phyloP scores from a whole-genome alignment of 1,284 basidiomycete genomes.

The Leccinum pachyderme region DNA sequence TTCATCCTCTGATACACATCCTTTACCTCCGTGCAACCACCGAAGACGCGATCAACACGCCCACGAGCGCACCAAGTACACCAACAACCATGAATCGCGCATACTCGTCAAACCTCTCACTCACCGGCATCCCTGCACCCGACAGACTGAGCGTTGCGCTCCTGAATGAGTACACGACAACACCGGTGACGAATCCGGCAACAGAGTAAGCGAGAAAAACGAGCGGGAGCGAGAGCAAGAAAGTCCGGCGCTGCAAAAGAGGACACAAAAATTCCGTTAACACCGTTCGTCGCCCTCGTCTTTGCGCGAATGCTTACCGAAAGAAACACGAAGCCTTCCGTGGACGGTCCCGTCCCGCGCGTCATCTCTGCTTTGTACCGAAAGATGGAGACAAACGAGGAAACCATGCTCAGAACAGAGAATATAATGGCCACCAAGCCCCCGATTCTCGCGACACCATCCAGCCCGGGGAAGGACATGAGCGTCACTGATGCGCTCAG shows the following conservation, averaged over 20 bases:
- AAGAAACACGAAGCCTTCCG: constrained; percentile 56
- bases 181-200: constrained; percentile 59
- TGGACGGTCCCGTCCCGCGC: constrained; percentile 39
- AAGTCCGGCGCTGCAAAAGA: constrained; percentile 48
- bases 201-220: constrained; percentile 70
- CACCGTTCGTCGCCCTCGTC: not conserved
- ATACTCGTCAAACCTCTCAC: constrained; percentile 52
- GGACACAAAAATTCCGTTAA: not conserved
- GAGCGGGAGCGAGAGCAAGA: constrained; percentile 68
- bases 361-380: constrained; percentile 63
- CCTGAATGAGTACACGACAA: constrained; percentile 64
- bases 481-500: constrained; percentile 76
- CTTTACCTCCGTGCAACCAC: constrained; percentile 30
- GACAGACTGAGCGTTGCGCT: constrained; percentile 40
- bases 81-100: constrained; percentile 63
- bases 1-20: not conserved
- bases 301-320: constrained; percentile 39
- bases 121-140: constrained; percentile 33
- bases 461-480: constrained; percentile 69
- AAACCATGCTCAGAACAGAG: constrained; percentile 64
- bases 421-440: constrained; percentile 65
- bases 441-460: constrained; percentile 56
- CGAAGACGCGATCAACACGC: constrained; percentile 55
- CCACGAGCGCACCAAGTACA: constrained; percentile 57
- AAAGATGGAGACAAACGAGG: constrained; percentile 64